Percentiles rank a stretch among this genome's conserved stretches.
Conservation (phyloP, 2,329 filamentous ascomycete species). For the Thermothelomyces thermophilus region DNA sequence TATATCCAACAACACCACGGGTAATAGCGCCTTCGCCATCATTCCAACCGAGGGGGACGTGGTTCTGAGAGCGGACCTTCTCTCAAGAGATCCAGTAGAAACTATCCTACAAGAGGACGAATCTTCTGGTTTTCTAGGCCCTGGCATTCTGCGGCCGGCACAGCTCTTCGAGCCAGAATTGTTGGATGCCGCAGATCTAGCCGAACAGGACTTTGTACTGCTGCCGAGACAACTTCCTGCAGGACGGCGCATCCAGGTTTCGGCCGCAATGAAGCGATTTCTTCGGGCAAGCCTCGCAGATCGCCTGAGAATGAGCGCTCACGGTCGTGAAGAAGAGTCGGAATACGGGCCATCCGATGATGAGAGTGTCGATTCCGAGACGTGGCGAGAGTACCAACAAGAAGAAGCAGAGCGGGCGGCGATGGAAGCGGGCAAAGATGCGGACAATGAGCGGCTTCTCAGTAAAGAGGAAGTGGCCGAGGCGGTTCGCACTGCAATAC, state of each 20-base stretch:
- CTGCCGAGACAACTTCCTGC: slow-evolving; percentile 30
- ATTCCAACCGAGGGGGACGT: slow-evolving; percentile 16
- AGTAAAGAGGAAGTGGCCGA: slow-evolving; percentile 41
- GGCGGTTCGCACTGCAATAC: slow-evolving; percentile 49
- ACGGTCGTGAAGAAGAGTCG: slow-evolving; percentile 7
- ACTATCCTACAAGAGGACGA: slow-evolving; percentile 1
- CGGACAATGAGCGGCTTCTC: slow-evolving; percentile 26
- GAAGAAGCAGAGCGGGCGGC: slow-evolving; percentile 38
- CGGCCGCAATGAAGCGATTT: slow-evolving; percentile 36
- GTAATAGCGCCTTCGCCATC: background rate
- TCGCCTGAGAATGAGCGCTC: background rate
- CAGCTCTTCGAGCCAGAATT: slow-evolving; percentile 5
- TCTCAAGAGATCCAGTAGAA: background rate
- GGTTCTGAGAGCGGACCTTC: slow-evolving; percentile 8
- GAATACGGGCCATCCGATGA: slow-evolving; percentile 20
- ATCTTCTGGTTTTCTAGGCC: slow-evolving; percentile 17
- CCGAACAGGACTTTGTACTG: slow-evolving; percentile 26
- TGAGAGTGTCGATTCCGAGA: slow-evolving; percentile 29
- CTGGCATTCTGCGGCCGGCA: slow-evolving; percentile 1
- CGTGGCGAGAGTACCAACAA: slow-evolving; percentile 51
- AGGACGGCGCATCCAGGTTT: slow-evolving; percentile 40
- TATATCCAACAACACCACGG: slow-evolving; percentile 14
- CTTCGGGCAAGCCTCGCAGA: slow-evolving; percentile 26
- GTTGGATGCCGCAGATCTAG: background rate
- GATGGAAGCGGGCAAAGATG: slow-evolving; percentile 6